A percentile compares a stretch with the other conserved stretches of the same genome.
phyloP scores from a whole-genome alignment of 2,329 filamentous ascomycete species.

The Xylaria digitata region DNA sequence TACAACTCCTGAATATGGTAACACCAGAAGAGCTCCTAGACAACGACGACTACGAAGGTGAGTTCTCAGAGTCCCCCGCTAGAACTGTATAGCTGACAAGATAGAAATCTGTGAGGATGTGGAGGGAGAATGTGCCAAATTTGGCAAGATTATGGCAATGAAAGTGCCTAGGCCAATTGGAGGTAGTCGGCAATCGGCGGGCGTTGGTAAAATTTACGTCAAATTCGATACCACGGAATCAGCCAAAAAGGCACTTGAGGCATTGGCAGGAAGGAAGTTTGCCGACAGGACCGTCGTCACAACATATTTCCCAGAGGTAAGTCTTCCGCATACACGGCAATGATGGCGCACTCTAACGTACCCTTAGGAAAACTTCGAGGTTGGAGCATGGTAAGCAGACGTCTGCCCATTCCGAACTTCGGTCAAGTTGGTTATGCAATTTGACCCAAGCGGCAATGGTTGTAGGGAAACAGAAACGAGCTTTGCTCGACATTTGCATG shows the following conservation, averaged over 20 bases:
- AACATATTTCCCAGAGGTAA: conserved; percentile 94
- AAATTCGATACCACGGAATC: conserved; percentile 85
- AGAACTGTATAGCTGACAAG: conserved; percentile 51
- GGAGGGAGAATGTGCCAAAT: conserved; percentile 91
- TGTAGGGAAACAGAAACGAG: conserved; percentile 9
- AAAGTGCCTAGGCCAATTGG: conserved; percentile 91
- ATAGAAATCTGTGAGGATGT: conserved; percentile 97
- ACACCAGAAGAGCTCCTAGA: conserved; percentile 95
- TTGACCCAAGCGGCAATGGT: conserved; percentile 19
- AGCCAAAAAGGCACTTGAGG: conserved; percentile 84
- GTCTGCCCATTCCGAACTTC: conserved; percentile 9
- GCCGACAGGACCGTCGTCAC: conserved; percentile 95
- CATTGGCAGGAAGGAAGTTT: conserved; percentile 95
- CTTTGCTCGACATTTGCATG: conserved; percentile 30
- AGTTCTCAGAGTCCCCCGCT: conserved; percentile 40
- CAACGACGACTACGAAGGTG: conserved; percentile 94
- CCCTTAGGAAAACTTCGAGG: conserved; percentile 90
- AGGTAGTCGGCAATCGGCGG: conserved; percentile 83
- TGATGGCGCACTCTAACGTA: conserved; percentile 48
- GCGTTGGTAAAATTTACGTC: conserved; percentile 97
- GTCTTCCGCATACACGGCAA: conserved; percentile 35
- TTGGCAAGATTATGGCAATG: conserved; percentile 83
- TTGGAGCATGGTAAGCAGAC: conserved; percentile 78
- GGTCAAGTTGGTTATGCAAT: conserved; percentile 29
- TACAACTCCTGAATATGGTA: conserved; percentile 98